Percentiles rank a stretch among this genome's conserved stretches.
Conservation (phyloP, 805 yeast genomes). For the Ogataea zsoltii region DNA sequence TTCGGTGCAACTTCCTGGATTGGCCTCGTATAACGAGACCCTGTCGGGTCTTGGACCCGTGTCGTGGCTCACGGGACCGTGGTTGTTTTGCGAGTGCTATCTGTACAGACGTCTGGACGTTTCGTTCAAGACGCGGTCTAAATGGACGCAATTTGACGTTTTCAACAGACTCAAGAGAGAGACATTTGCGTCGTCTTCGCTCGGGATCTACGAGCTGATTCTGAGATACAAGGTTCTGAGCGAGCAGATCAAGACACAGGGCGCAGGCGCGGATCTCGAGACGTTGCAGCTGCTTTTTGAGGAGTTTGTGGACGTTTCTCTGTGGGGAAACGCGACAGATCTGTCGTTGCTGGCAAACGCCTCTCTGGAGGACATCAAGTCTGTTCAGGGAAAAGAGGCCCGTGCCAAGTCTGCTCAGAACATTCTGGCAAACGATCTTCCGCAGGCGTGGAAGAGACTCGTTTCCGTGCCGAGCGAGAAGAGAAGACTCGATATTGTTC, state of each 20-base stretch:
- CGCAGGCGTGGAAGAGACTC: slow-evolving; percentile 60
- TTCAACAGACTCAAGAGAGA: slow-evolving; percentile 69
- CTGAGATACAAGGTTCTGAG: slow-evolving; percentile 52
- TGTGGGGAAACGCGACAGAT: slow-evolving; percentile 99
- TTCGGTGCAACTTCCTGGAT: slow-evolving; percentile 39
- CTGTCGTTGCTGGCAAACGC: slow-evolving; percentile 85
- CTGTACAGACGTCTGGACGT: slow-evolving; percentile 67
- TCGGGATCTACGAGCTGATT: slow-evolving; percentile 83
- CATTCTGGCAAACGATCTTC: slow-evolving; percentile 75
- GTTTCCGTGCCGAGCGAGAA: slow-evolving; percentile 27
- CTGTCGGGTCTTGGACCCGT: slow-evolving; percentile 39
- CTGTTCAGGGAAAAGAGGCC: slow-evolving; percentile 87
- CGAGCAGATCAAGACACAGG: slow-evolving; percentile 25
- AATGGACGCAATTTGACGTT: slow-evolving; percentile 66
- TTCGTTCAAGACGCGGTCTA: slow-evolving; percentile 39
- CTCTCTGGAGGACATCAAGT: slow-evolving; percentile 84
- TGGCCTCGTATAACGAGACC: slow-evolving; percentile 60
- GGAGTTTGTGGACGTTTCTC: slow-evolving; percentile 83
- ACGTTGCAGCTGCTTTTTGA: slow-evolving; percentile 60
- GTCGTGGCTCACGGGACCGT: slow-evolving; percentile 84
- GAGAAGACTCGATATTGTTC: slow-evolving; percentile 72
- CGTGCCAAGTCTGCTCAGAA: slow-evolving; percentile 79
- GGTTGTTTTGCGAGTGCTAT: slow-evolving; percentile 87
- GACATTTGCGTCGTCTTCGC: slow-evolving; percentile 71
- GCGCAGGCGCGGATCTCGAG: slow-evolving; percentile 34